Evolutionary conservation across 2,329 filamentous ascomycete genomes (phyloP).

Genomic region (Hypoxylon sp.): DNA sequence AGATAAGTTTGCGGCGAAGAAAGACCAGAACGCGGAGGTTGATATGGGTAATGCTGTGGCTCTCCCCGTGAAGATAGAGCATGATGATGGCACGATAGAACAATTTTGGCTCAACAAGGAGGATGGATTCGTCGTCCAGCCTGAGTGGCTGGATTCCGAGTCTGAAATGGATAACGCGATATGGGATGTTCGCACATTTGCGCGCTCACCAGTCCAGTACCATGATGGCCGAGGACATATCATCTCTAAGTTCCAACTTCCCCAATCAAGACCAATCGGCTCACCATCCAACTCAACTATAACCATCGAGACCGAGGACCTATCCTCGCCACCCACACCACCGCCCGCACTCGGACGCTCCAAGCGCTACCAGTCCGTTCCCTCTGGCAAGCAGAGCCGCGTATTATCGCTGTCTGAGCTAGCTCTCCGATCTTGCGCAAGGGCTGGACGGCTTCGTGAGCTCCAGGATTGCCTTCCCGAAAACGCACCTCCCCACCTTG

Average conservation of each 20-base stretch:
- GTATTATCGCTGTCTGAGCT: constrained; percentile 68
- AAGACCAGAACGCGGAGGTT: background rate
- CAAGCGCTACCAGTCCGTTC: constrained; percentile 12
- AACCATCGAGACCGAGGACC: constrained; percentile 48
- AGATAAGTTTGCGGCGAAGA: constrained; percentile 15
- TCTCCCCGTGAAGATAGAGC: background rate
- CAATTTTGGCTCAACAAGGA: constrained; percentile 42
- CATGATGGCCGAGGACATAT: constrained; percentile 52
- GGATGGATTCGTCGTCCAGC: constrained; percentile 4
- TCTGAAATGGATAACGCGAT: background rate
- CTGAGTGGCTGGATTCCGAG: background rate
- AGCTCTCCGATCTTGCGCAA: constrained; percentile 64
- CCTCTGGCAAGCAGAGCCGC: constrained; percentile 48
- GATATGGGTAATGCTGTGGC: background rate
- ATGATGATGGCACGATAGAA: constrained; percentile 4
- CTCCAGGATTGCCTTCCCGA: constrained; percentile 62
- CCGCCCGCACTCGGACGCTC: constrained; percentile 15
- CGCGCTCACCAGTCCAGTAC: constrained; percentile 54
- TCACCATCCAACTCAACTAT: constrained; percentile 9
- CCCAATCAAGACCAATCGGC: constrained; percentile 19
- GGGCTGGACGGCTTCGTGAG: constrained; percentile 60
- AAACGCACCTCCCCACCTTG: constrained; percentile 58
- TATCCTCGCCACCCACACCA: constrained; percentile 38
- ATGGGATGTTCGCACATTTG: constrained; percentile 47
- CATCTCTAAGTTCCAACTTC: constrained; percentile 52